A percentile compares a stretch with the other conserved stretches of the same genome.
These are phyloP conservation scores for Metschnikowia vanudenii DNA, from an alignment of 805 yeast species.

Conservation along the genomic window DNA sequence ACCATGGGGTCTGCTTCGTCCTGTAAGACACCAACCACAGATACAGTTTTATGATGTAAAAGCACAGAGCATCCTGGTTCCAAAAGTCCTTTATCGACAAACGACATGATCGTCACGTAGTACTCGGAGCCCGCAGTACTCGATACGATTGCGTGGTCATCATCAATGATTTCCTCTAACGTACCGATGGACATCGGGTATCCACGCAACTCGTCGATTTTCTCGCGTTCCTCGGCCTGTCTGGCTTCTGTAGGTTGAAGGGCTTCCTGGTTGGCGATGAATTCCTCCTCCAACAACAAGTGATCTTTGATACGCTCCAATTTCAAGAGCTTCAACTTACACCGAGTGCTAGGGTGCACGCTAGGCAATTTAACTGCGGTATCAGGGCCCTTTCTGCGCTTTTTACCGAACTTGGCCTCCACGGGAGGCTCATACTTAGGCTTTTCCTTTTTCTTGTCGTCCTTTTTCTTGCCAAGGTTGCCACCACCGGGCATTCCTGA, in stretches of 20 bases:
- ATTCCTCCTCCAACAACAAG: conserved; percentile 89
- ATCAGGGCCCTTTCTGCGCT: conserved; percentile 90
- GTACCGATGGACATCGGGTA: conserved; percentile 96
- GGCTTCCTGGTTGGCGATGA: conserved; percentile 90
- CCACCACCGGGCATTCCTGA: conserved; percentile 55
- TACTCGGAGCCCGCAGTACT: conserved; percentile 96
- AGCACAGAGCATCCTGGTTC: conserved; percentile 98
- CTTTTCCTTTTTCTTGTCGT: conserved; percentile 70
- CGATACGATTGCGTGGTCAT: conserved; percentile 97
- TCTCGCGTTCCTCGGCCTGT: conserved; percentile 93
- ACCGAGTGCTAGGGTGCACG: conserved; percentile 89
- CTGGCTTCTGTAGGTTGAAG: conserved; percentile 95
- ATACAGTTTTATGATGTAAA: conserved; percentile 91
- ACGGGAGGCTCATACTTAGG: conserved; percentile 99
- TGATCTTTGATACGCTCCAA: conserved; percentile 97
- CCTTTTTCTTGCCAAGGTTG: conserved; percentile 46
- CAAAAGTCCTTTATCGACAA: conserved; percentile 91
- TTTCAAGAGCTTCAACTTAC: conserved; percentile 84
- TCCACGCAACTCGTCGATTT: conserved; percentile 93
- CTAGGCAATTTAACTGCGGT: conserved; percentile 81
- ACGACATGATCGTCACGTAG: conserved; percentile 91
- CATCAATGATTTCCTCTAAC: conserved; percentile 94
- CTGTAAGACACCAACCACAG: conserved; percentile 96
- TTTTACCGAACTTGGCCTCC: conserved; percentile 88
- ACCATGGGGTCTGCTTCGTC: conserved; percentile 99